These are phyloP conservation scores for Leptodermis oblonga DNA, from an alignment of 257 asterid genomes.

Conservation along the genomic window DNA sequence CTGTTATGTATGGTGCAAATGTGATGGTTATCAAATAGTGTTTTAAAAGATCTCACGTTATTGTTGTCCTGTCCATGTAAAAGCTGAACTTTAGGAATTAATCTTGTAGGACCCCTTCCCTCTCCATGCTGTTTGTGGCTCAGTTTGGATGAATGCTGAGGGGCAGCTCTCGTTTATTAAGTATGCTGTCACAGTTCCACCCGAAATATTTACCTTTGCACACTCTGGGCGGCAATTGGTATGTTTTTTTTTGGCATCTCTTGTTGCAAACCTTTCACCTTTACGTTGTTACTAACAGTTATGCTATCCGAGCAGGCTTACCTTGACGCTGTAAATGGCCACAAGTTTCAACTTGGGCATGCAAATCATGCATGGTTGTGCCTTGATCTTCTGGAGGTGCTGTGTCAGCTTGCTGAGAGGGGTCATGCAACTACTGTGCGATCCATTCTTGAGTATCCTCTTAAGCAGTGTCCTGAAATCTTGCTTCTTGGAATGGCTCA, in stretches of 20 bases:
- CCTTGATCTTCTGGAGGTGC: slow-evolving; percentile 70
- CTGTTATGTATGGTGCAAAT: background rate
- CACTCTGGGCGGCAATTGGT: slow-evolving; percentile 84
- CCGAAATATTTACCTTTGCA: slow-evolving; percentile 83
- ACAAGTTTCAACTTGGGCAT: slow-evolving; percentile 50
- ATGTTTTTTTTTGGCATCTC: slow-evolving; percentile 15
- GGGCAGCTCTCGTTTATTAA: slow-evolving; percentile 93
- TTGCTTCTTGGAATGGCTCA: slow-evolving; percentile 91
- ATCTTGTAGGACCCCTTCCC: slow-evolving; percentile 79
- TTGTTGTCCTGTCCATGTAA: background rate
- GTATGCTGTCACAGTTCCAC: slow-evolving; percentile 70
- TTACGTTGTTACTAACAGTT: slow-evolving; percentile 9
- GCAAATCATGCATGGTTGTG: slow-evolving; percentile 78
- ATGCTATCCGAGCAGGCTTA: slow-evolving; percentile 43
- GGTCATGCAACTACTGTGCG: slow-evolving; percentile 91
- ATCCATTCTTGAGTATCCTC: slow-evolving; percentile 69
- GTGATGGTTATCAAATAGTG: background rate
- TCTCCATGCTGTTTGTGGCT: slow-evolving; percentile 84
- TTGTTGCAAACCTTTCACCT: background rate
- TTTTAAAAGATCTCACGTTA: background rate
- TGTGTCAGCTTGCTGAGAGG: slow-evolving; percentile 83
- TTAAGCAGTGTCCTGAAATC: slow-evolving; percentile 71
- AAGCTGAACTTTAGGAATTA: background rate
- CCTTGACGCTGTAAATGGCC: slow-evolving; percentile 50
- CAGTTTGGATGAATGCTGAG: slow-evolving; percentile 87